These are phyloP conservation scores for Arabidopsis thaliana DNA, from an alignment of 345 rosid genomes.

Conservation along the genomic window DNA sequence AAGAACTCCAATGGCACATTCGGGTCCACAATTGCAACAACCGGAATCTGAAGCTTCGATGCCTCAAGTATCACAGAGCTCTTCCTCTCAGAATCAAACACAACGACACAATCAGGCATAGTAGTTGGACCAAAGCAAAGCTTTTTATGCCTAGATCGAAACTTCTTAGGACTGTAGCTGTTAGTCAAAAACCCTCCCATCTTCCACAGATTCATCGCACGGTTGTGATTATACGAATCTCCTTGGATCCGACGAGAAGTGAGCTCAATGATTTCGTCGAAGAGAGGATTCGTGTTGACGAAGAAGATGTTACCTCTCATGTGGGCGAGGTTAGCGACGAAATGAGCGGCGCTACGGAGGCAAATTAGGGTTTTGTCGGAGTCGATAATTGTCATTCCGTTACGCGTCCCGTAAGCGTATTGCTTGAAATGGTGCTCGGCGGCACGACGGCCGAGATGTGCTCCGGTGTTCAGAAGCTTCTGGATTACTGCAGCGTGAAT, in stretches of 20 bases:
- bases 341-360: constrained; percentile 83
- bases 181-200: constrained; percentile 90
- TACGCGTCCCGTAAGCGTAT: constrained; percentile 76
- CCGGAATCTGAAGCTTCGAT: constrained; percentile 76
- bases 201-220: constrained; percentile 65
- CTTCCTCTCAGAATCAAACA: constrained; percentile 85
- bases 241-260: constrained; percentile 75
- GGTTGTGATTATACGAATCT: constrained; percentile 58
- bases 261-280: constrained; percentile 81
- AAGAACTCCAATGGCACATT: constrained; percentile 79
- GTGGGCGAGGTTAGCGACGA: constrained; percentile 71
- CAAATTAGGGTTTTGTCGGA: constrained; percentile 90
- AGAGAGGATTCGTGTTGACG: constrained; percentile 90
- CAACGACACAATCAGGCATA: constrained; percentile 90
- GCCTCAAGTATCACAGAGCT: constrained; percentile 88
- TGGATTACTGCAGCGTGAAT: constrained; percentile 86
- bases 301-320: constrained; percentile 69
- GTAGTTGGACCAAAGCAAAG: constrained; percentile 78
- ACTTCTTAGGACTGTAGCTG: constrained; percentile 91
- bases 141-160: constrained; percentile 86
- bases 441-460: constrained; percentile 80
- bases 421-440: constrained; percentile 86
- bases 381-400: constrained; percentile 69
- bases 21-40: constrained; percentile 88
- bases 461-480: constrained; percentile 80